Evolutionary conservation across 768 basidiomycete species (phyloP), one percentile per base, ranked within the genome.

Genomic region (Rhizopogon roseolus): DNA sequence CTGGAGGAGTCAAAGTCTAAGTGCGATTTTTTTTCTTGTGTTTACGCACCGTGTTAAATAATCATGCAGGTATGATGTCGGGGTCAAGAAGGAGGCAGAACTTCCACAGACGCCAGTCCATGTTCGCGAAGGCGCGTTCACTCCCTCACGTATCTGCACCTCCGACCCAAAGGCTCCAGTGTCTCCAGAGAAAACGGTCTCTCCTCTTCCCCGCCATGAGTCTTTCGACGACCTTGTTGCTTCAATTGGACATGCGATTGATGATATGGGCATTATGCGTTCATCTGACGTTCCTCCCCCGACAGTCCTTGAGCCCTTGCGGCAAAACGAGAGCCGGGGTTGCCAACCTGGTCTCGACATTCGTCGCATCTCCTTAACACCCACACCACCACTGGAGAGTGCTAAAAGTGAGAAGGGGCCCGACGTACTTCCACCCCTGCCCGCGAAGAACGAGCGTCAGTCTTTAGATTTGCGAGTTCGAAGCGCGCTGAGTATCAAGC

Each of bases 41-140:
- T 25, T 48, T 16, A 14, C 10, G 34, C 13, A 22, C 32, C 14
- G 9, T 36, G 22, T 48, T 10, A 10, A 34, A 36, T 25, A 9
- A 6, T 48, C 14, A 0, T 36, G 14, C 34, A 48, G 46, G 19
- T 22, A 5, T 32, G 10, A 48, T 36, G 25, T 16, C 16, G 9
- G 16, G n/a, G n/a, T 1, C 8, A 52, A 43, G 22, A 36, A 25
- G 19, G 34, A 48, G 8, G 14, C 34, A 0, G 46, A 48, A 48
- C 46, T 25, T 48, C 46, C 46, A 14, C 19, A 36, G 34, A 48
- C 14, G n/a, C 49, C 65, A 43, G 57, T 62, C 44, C 76, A 77
- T 53, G 55, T 66, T 32, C 70, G 88, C 40, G 87, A 90, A 73
- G 86, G 84, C 51, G 88, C 87, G 6, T 86, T 85, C 61, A 72